phyloP scores from a whole-genome alignment of 1,284 basidiomycete species.

The Cryptococcus deneoformans region DNA sequence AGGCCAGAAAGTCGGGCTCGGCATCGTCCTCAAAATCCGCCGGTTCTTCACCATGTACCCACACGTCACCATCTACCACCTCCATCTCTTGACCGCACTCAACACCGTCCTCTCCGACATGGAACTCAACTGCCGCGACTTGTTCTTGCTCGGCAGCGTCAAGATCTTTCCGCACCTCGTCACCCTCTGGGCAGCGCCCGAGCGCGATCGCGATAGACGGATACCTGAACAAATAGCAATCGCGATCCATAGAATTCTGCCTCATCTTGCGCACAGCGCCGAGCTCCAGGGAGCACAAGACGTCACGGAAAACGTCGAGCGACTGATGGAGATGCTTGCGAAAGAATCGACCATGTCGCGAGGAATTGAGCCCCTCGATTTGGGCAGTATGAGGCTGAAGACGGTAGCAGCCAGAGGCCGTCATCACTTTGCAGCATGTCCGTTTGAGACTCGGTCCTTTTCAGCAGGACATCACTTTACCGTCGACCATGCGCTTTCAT shows the following conservation, averaged over 20 bases:
- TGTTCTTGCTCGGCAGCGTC: constrained; percentile 60
- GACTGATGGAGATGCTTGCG: constrained; percentile 53
- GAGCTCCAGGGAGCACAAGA: constrained; percentile 18
- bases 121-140: constrained; percentile 64
- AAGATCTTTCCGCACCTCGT: constrained; percentile 64
- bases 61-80: constrained; percentile 67
- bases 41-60: constrained; percentile 63
- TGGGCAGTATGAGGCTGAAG: constrained; percentile 21
- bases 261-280: constrained; percentile 57
- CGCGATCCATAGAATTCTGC: constrained; percentile 66
- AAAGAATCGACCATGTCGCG: constrained; percentile 64
- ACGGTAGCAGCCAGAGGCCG: neutral
- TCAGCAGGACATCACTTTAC: constrained; percentile 67
- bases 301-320: constrained; percentile 57
- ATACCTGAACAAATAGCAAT: constrained; percentile 59
- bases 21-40: constrained; percentile 63
- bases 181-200: constrained; percentile 62
- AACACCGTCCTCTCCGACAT: constrained; percentile 67
- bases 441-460: constrained; percentile 25
- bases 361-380: constrained; percentile 59
- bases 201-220: constrained; percentile 61
- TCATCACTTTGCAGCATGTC: neutral
- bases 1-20: constrained; percentile 49
- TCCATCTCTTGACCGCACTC: constrained; percentile 66
- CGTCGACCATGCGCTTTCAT: constrained; percentile 65